These are phyloP conservation scores for Ascomycota sp. DNA, from an alignment of 2,329 filamentous ascomycete species.

Conservation along the genomic window DNA sequence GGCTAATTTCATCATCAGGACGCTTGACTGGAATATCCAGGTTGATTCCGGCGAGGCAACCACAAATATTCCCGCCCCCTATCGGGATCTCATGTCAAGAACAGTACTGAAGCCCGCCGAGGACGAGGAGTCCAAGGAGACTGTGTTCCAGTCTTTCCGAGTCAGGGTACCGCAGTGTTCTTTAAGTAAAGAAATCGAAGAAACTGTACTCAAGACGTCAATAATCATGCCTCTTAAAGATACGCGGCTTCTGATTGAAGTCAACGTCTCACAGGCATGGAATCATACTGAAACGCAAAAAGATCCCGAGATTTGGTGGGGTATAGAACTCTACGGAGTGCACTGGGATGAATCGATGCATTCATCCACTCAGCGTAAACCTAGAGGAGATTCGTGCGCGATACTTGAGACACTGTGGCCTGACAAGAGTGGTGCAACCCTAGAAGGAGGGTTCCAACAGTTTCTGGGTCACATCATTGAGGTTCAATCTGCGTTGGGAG, in stretches of 20 bases:
- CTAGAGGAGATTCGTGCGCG: constrained; percentile 12
- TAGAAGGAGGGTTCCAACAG: constrained; percentile 9
- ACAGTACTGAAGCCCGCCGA: constrained; percentile 4
- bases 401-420: constrained; percentile 12
- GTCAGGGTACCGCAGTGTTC: neutral
- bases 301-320: constrained; percentile 9
- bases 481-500: constrained; percentile 10
- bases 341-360: constrained; percentile 18
- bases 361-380: constrained; percentile 5
- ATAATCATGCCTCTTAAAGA: constrained; percentile 10
- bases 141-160: neutral
- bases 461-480: constrained; percentile 13
- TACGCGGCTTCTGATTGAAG: constrained; percentile 14
- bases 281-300: constrained; percentile 4
- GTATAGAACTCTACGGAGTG: constrained; percentile 12
- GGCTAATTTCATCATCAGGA: constrained; percentile 4
- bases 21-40: constrained; percentile 15
- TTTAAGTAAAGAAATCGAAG: constrained; percentile 1
- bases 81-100: constrained; percentile 6
- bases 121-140: neutral
- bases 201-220: constrained; percentile 9
- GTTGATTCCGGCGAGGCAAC: constrained; percentile 8
- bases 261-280: constrained; percentile 11
- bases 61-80: constrained; percentile 4
- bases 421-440: constrained; percentile 6